phyloP scores from a whole-genome alignment of 140 eudicot genomes.

The Anethum foeniculum region DNA sequence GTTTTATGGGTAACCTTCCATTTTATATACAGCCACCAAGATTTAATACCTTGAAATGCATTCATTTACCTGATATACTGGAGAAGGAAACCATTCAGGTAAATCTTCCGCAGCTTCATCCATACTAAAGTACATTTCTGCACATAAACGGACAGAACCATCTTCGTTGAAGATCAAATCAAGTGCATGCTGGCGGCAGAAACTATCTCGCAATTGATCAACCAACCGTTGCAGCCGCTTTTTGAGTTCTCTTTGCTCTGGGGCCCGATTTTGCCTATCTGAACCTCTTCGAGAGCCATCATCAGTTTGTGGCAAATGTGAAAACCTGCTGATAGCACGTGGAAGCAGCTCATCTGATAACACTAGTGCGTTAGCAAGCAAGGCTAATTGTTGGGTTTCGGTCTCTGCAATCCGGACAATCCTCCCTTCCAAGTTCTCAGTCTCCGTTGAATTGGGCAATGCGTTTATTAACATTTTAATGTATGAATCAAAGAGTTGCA shows the following conservation, averaged over 20 bases:
- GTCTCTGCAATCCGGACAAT: conserved; percentile 61
- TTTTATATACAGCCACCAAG: not conserved
- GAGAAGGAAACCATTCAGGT: conserved; percentile 87
- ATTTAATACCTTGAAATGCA: not conserved
- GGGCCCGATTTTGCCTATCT: conserved; percentile 44
- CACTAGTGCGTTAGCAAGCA: conserved; percentile 61
- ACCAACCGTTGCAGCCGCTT: conserved; percentile 52
- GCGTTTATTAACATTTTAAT: conserved; percentile 63
- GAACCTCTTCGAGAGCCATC: conserved; percentile 32
- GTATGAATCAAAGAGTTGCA: conserved; percentile 57
- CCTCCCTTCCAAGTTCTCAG: conserved; percentile 58
- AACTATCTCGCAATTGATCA: conserved; percentile 76
- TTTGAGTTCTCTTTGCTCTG: conserved; percentile 71
- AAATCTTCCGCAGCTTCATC: conserved; percentile 37
- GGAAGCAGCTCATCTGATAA: conserved; percentile 77
- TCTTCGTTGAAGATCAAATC: conserved; percentile 75
- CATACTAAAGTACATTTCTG: conserved; percentile 60
- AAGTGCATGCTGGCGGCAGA: conserved; percentile 83
- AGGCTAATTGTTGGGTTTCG: conserved; percentile 60
- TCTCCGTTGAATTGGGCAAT: conserved; percentile 62
- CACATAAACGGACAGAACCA: conserved; percentile 49
- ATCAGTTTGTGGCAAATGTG: conserved; percentile 34
- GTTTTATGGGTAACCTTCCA: not conserved
- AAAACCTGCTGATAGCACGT: conserved; percentile 53
- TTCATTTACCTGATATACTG: conserved; percentile 51